phyloP scores from a whole-genome alignment of 805 yeast species.

The Pichia cephalocereana region DNA sequence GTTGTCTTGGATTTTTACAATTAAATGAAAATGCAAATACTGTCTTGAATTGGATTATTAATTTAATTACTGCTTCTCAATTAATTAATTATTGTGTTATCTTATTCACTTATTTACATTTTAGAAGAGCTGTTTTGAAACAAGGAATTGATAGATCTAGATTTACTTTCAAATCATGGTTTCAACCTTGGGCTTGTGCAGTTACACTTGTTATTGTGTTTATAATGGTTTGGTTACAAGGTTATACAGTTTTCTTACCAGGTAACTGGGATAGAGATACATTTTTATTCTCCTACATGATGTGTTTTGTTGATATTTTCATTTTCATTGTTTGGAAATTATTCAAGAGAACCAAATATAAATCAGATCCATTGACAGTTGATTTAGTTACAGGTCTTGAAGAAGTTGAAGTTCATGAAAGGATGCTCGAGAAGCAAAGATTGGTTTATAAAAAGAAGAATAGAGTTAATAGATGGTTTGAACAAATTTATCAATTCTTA shows the following conservation, averaged over 20 bases:
- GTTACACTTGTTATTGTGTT: conserved; percentile 16
- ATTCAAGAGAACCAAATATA: conserved; percentile 38
- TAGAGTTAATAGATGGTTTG: neutral
- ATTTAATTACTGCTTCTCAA: conserved; percentile 62
- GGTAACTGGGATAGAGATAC: conserved; percentile 55
- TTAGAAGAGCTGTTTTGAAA: conserved; percentile 46
- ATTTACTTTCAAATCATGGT: conserved; percentile 44
- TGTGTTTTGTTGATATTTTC: conserved; percentile 49
- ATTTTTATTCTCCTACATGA: conserved; percentile 62
- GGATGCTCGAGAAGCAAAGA: conserved; percentile 10
- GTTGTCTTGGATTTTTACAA: conserved; percentile 59
- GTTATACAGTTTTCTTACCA: conserved; percentile 46
- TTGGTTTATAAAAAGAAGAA: conserved; percentile 3
- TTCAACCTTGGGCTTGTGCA: conserved; percentile 21
- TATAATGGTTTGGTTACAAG: conserved; percentile 35
- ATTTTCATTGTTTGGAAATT: conserved; percentile 47
- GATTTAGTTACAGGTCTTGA: conserved; percentile 46
- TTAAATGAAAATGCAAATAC: conserved; percentile 48
- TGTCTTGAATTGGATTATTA: conserved; percentile 66
- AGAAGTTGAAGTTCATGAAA: conserved; percentile 53
- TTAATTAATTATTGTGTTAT: conserved; percentile 52
- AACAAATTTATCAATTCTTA: conserved; percentile 5
- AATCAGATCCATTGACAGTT: conserved; percentile 34
- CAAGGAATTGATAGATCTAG: conserved; percentile 39
- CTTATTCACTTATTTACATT: conserved; percentile 49